Evolutionary conservation across 164 flowering plant species (phyloP), one percentile per base, ranked within the genome.

Genomic region (Sedum album): DNA sequence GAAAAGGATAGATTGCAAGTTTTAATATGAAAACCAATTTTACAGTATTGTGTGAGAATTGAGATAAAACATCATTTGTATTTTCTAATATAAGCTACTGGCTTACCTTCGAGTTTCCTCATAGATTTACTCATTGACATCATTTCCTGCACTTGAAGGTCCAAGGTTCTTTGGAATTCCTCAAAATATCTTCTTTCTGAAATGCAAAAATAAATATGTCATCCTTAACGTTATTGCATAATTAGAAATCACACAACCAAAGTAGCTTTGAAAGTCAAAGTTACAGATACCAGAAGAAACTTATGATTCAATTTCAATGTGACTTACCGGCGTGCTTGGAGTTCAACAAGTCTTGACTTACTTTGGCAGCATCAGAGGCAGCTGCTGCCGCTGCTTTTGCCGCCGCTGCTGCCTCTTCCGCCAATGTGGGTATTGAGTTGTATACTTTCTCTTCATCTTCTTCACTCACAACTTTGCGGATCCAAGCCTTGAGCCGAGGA

Each of bases 301-400:
- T 28, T 1, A 35, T 26, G 31, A 2, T 1, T 20, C 18, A 30
- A 17, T n/a, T n/a, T n/a, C n/a, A n/a, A 17, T 44, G 71, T 68
- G 48, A 53, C 69, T 23, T 70, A 93, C 98, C 97, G 79, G 85
- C 90, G 79, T 42, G 81, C 80, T 81, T 88, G 20, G 89, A 79
- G 21, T 70, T 80, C 80, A 89, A 39, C 82, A 95, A 83, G 41
- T 90, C 96, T 76, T 88, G 96, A 81, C 89, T 90, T 61, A 91
- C 85, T 71, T 77, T 91, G 66, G 97, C 97, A 48, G 88, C 91
- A 79, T 92, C 96, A 69, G 89, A 72, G 64, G 99, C 96, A 25
- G 99, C 97, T 0, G 82, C 88, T 0, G 92, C 88, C 30, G 94
- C 97, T 36, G 91, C 85, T 80, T 89, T 93, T 72, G 98, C 96